Base-by-base conservation (phyloP, 768 basidiomycete species). In the Termitomyces sp. region DNA sequence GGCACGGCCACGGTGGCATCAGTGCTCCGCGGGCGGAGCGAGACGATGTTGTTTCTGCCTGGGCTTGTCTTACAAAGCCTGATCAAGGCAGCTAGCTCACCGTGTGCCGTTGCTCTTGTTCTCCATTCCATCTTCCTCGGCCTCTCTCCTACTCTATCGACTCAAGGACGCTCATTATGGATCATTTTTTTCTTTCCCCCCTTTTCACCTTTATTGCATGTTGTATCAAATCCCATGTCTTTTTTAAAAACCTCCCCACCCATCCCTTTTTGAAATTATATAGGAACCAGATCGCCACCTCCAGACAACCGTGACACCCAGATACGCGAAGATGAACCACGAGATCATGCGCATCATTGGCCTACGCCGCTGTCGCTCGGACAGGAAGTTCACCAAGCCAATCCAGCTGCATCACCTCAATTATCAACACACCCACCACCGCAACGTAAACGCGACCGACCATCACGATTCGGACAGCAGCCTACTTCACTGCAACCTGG, bases 211-310 rank as follows among this genome's bases (percentile, higher is more conserved):
- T 74, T 66, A 68, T 63, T 65, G 49, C 65, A 70, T 68, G 61
- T 72, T 57, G 68, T 72, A 65, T 56, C 44, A 20, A 49, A 36
- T 57, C 57, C 45, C 57, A 62, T 65, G 63, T 67, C 63, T 77
- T 72, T 74, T 40, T 32, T 33, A 2, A 11, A 20, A 55, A 50
- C 9, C 6, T 33, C n/a, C 40, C 18, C 7, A 28, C 70, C 70
- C 56, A 32, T 65, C 66, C 74, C 71, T 74, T 67, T 74, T 73
- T 73, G 12, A 74, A 69, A 66, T 72, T 68, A 71, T 77, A 73
- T 76, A 85, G 84, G 83, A 73, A 74, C 71, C 65, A 79, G 78
- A 69, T 81, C 82, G 38, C 75, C 80, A 33, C 75, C 75, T 53
- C 68, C 73, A 42, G 71, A 68, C 59, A 36, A 67, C 24, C 77